Evolutionary conservation across 345 rosid species (phyloP), one percentile per base, ranked within the genome.

Genomic region (Bruguiera parviflora): DNA sequence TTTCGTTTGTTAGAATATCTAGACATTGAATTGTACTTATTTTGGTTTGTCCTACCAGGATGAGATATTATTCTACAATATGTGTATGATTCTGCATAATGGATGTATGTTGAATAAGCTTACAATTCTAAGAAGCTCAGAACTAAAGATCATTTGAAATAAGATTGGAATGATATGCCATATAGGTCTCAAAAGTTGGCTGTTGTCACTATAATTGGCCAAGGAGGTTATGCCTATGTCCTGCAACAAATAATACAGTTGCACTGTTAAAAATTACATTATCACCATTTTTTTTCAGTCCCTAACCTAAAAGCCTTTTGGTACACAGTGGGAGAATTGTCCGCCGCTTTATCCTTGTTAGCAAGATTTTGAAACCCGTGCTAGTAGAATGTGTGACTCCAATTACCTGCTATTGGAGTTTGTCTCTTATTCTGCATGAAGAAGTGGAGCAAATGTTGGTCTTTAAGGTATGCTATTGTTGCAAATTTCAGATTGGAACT

Each of bases 331-430:
- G 99, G 66, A 85, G 78, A 81, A 63, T 73, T 25, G 57, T 64
- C 22, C 89, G 80, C 63, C 83, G 79, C 49, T 92, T 90, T 82
- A 83, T 92, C 49, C 96, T 98, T 3, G 56, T 82, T n/a, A 83
- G 73, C 81, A 87, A 84, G 78, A 82, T 91, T 47, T 77, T 91
- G 87, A 94, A 84, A 83, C 95, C 97, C n/a, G 82, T 92, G 53
- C 73, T 93, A 69, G 75, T 84, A 25, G 97, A 93, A 79, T 85
- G 91, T 55, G 88, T 88, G 65, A 89, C 87, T 7, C 92, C 99
- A 0, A 63, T 92, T 46, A 86, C 96, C 68, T 95, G 98, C 78
- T 95, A 87, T 75, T 88, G 94, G 99, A 87, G 86, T 71, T 81
- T 92, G 65, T 90, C 92, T 43, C 81, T 91, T 66, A 61, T 84